phyloP scores from a whole-genome alignment of 2,329 filamentous ascomycete species.

The Apiospora arundinis region DNA sequence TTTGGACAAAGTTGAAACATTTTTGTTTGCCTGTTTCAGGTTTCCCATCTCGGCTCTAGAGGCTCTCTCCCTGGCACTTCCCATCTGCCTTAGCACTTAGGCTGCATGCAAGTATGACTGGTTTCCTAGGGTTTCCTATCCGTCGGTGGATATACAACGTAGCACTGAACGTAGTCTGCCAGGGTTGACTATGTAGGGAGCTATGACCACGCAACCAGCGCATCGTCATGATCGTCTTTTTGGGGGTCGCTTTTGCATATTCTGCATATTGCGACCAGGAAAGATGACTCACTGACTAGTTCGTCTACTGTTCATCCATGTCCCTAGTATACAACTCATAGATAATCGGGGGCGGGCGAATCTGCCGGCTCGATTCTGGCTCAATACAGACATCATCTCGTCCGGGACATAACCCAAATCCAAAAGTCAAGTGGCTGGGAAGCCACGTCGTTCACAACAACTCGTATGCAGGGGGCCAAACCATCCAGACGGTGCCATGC shows the following conservation, averaged over 20 bases:
- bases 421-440: constrained; percentile 25
- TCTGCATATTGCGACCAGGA: constrained; percentile 8
- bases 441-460: neutral
- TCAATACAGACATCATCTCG: constrained; percentile 10
- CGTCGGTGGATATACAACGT: neutral
- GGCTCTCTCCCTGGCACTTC: neutral
- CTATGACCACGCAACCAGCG: constrained; percentile 14
- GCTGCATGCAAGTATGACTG: constrained; percentile 19
- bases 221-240: constrained; percentile 21
- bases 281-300: constrained; percentile 13
- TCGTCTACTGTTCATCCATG: neutral
- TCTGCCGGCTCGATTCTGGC: constrained; percentile 3
- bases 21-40: constrained; percentile 17
- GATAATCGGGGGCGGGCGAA: constrained; percentile 3
- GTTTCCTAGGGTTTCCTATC: constrained; percentile 5
- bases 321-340: constrained; percentile 12
- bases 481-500: constrained; percentile 1
- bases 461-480: constrained; percentile 25
- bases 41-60: constrained; percentile 10
- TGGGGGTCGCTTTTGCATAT: neutral
- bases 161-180: neutral
- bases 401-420: constrained; percentile 14
- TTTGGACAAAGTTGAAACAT: constrained; percentile 2
- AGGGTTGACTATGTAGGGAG: neutral
- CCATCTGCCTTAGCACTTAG: neutral